A percentile compares a stretch with the other conserved stretches of the same genome.
Conservation (phyloP, 805 yeast species). For the Metschnikowia lunata region DNA sequence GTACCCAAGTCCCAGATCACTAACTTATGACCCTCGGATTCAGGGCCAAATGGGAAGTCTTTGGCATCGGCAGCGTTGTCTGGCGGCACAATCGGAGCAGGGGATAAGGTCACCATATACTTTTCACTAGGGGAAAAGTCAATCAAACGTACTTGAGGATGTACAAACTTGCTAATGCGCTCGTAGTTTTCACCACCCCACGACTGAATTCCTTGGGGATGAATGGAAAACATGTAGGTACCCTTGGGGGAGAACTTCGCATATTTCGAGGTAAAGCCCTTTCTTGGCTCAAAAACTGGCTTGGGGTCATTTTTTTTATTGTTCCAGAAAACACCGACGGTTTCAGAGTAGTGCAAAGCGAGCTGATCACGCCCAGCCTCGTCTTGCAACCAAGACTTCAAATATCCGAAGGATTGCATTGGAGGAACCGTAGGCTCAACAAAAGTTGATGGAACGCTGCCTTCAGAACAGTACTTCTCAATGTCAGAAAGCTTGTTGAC, state of each 20-base stretch:
- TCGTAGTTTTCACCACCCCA: slow-evolving; percentile 90
- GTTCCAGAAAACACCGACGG: slow-evolving; percentile 85
- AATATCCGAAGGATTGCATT: slow-evolving; percentile 71
- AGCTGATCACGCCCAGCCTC: slow-evolving; percentile 87
- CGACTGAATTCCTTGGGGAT: slow-evolving; percentile 89
- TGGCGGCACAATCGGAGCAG: slow-evolving; percentile 72
- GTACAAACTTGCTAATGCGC: slow-evolving; percentile 72
- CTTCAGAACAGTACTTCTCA: slow-evolving; percentile 69
- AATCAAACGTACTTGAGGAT: slow-evolving; percentile 82
- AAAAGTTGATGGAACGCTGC: slow-evolving; percentile 57
- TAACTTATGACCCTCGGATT: slow-evolving; percentile 87
- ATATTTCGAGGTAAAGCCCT: slow-evolving; percentile 82
- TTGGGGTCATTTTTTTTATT: slow-evolving; percentile 69
- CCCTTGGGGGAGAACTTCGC: slow-evolving; percentile 94
- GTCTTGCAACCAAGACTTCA: slow-evolving; percentile 90
- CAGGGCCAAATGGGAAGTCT: slow-evolving; percentile 76
- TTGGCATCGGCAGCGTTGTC: slow-evolving; percentile 57
- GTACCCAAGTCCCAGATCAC: slow-evolving; percentile 89
- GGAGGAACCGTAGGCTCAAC: slow-evolving; percentile 69
- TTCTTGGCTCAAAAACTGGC: slow-evolving; percentile 70
- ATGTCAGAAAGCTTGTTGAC: slow-evolving; percentile 81
- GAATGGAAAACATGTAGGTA: slow-evolving; percentile 78
- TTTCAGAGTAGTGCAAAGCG: slow-evolving; percentile 71
- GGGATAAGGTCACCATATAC: slow-evolving; percentile 84
- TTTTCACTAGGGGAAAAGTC: slow-evolving; percentile 93